Percentiles rank a stretch among this genome's conserved stretches.
phyloP scores from a whole-genome alignment of 2,329 filamentous ascomycete genomes.

The Colletotrichum euphorbiae region DNA sequence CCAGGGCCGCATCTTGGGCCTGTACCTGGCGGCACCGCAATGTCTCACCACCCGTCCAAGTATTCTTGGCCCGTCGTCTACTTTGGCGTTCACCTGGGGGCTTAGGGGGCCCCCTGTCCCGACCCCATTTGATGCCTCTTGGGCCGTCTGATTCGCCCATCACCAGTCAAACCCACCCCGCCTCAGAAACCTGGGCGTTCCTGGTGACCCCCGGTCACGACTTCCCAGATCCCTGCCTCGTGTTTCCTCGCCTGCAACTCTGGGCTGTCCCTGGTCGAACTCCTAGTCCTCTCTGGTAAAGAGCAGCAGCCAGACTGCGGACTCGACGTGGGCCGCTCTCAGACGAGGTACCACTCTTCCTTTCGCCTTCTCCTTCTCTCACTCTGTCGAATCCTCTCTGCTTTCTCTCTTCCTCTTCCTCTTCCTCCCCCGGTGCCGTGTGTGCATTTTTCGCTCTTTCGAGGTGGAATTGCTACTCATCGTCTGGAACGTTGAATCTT shows the following conservation, averaged over 20 bases:
- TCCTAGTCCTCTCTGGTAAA: slow-evolving; percentile 13
- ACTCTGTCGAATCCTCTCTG: slow-evolving; percentile 6
- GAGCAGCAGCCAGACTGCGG: not conserved
- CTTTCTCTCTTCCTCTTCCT: slow-evolving; percentile 33
- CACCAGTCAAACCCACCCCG: slow-evolving; percentile 25
- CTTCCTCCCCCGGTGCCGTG: slow-evolving; percentile 31
- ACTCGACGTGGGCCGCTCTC: slow-evolving; percentile 10
- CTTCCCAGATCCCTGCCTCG: slow-evolving; percentile 38
- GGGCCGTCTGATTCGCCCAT: slow-evolving; percentile 34
- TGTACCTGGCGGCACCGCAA: slow-evolving; percentile 38
- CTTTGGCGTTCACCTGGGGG: slow-evolving; percentile 29
- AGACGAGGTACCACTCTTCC: slow-evolving; percentile 36
- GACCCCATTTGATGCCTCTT: slow-evolving; percentile 8
- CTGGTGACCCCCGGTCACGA: slow-evolving; percentile 31
- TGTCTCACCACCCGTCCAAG: slow-evolving; percentile 35
- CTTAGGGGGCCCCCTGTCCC: slow-evolving; percentile 26
- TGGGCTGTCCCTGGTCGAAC: slow-evolving; percentile 32
- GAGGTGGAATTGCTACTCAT: slow-evolving; percentile 41
- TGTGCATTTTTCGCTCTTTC: slow-evolving; percentile 40
- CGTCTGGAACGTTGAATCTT: slow-evolving; percentile 43
- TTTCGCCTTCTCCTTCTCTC: slow-evolving; percentile 34
- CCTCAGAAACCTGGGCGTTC: slow-evolving; percentile 11
- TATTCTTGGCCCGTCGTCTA: slow-evolving; percentile 37
- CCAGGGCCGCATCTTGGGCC: slow-evolving; percentile 33
- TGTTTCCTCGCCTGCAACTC: slow-evolving; percentile 39